These are phyloP conservation scores for Daldinia caldariorum DNA, from an alignment of 495 filamentous ascomycete species.

Conservation along the genomic window DNA sequence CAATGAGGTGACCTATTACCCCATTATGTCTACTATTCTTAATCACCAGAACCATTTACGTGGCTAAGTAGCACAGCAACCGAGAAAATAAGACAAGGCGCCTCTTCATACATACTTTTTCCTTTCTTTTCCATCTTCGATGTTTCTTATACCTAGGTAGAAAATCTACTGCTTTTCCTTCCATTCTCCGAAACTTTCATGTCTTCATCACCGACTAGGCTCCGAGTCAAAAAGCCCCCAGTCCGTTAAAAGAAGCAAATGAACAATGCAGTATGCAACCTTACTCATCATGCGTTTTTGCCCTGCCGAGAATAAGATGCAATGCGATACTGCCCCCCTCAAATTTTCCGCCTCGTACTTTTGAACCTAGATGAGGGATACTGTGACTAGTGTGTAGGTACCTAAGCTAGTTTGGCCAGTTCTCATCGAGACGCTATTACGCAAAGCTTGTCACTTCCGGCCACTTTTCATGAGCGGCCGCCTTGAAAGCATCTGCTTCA, in stretches of 20 bases:
- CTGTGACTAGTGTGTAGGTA: neutral
- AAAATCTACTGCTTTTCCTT: constrained; percentile 21
- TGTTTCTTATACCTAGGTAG: neutral
- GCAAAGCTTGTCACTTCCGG: constrained; percentile 72
- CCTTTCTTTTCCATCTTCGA: neutral
- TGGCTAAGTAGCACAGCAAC: neutral
- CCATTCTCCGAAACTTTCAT: neutral
- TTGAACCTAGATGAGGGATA: constrained; percentile 3
- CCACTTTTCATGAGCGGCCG: constrained; percentile 75
- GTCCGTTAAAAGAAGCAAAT: neutral
- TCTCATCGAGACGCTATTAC: neutral
- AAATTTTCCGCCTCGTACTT: neutral
- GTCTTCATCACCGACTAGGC: neutral
- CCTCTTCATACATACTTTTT: neutral
- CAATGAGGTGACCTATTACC: neutral
- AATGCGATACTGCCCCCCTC: constrained; percentile 9
- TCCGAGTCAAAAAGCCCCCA: neutral
- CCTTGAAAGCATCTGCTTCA: constrained; percentile 65
- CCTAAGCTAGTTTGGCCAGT: neutral
- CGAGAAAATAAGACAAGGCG: neutral
- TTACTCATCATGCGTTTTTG: constrained; percentile 18
- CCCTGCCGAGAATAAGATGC: constrained; percentile 26
- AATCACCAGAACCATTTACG: neutral
- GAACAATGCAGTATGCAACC: constrained; percentile 21
- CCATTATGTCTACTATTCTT: neutral